Conservation (phyloP, 179 eudicot species). For the Vitellaria paradoxa region DNA sequence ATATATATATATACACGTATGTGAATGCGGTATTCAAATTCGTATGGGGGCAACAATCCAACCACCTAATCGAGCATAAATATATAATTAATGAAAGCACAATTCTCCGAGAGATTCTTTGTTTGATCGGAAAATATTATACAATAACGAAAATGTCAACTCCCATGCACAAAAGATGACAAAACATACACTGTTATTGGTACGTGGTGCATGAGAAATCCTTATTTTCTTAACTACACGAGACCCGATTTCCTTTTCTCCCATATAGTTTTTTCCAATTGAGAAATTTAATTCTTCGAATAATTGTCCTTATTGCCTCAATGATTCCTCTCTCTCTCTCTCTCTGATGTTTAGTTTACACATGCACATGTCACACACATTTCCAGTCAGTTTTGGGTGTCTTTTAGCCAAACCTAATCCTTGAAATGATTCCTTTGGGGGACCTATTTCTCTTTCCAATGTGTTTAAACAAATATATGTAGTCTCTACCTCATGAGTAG, state of each 20-base stretch:
- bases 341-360: not conserved
- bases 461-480: no score
- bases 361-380: slow-evolving; percentile 15
- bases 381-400: slow-evolving; percentile 19
- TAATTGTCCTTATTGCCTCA: slow-evolving; percentile 19
- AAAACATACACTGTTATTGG: slow-evolving; percentile 6
- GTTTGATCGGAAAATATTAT: not conserved
- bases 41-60: not conserved
- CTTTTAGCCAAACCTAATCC: slow-evolving; percentile 19
- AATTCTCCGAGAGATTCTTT: slow-evolving; percentile 14
- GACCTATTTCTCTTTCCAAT: slow-evolving; percentile 13
- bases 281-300: slow-evolving; percentile 18
- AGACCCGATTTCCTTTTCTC: slow-evolving; percentile 15
- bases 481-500: not conserved
- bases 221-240: slow-evolving; percentile 12
- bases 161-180: slow-evolving; percentile 19
- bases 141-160: slow-evolving; percentile 18
- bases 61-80: not conserved
- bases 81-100: slow-evolving; percentile 5
- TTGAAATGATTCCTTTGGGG: slow-evolving; percentile 17
- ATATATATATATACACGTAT: no score
- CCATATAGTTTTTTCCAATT: slow-evolving; percentile 1
- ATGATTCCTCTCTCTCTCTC: not conserved
- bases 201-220: slow-evolving; percentile 5
- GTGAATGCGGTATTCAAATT: no score